These are phyloP conservation scores for Tarenaya hassleriana DNA, from an alignment of 345 rosid genomes.

Conservation along the genomic window DNA sequence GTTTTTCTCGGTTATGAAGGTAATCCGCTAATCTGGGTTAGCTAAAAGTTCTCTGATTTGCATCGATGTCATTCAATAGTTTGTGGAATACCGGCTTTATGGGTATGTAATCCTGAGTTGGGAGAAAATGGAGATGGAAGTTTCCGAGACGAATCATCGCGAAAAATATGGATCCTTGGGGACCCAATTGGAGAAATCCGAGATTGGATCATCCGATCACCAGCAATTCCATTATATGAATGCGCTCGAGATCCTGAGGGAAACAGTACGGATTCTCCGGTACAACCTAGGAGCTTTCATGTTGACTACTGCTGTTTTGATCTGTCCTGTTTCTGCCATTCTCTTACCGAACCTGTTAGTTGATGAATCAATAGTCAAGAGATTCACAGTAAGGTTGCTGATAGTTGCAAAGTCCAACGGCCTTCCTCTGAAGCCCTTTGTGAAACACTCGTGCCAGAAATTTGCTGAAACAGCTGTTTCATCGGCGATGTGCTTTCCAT, in stretches of 20 bases:
- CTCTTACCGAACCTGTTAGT: conserved; percentile 60
- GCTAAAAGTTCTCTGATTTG: conserved; percentile 5
- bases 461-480: conserved; percentile 67
- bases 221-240: conserved; percentile 59
- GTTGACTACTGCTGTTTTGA: conserved; percentile 47
- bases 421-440: conserved; percentile 54
- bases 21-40: conserved; percentile 17
- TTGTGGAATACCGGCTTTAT: neutral
- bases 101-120: too few species aligned
- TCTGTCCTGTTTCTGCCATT: conserved; percentile 79
- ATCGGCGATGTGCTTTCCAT: conserved; percentile 63
- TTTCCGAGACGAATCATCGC: conserved; percentile 28
- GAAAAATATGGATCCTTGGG: conserved; percentile 32
- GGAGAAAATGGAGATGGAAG: conserved; percentile 40
- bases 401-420: conserved; percentile 69
- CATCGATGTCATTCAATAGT: neutral
- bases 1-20: neutral
- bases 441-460: conserved; percentile 56
- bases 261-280: conserved; percentile 77
- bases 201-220: too few species aligned
- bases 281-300: conserved; percentile 57
- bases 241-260: conserved; percentile 82
- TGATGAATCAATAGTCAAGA: conserved; percentile 56
- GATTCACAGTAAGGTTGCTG: conserved; percentile 49
- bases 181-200: too few species aligned